phyloP scores from a whole-genome alignment of 2,329 filamentous ascomycete genomes.

The Trichoderma simmonsii region DNA sequence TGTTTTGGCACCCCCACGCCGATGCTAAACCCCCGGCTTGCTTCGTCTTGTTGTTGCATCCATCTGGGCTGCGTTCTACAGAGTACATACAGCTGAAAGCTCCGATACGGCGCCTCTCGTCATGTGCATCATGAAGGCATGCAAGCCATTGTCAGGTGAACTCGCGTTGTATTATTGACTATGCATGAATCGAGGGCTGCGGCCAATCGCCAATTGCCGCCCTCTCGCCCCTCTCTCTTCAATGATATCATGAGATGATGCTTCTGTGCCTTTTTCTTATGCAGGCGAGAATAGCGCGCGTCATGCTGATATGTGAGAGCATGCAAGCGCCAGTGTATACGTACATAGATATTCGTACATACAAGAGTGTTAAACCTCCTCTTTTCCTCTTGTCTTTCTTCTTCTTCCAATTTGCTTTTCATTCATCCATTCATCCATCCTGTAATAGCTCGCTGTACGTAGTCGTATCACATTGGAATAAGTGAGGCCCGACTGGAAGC shows the following conservation, averaged over 20 bases:
- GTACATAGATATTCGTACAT: not conserved
- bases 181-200: not conserved
- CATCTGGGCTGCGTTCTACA: not conserved
- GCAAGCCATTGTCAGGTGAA: slow-evolving; percentile 8
- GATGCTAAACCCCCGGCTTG: not conserved
- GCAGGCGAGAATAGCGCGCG: not conserved
- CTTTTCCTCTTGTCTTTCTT: not conserved
- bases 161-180: not conserved
- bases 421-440: not conserved
- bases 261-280: not conserved
- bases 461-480: not conserved
- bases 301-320: not conserved
- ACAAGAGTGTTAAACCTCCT: not conserved
- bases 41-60: not conserved
- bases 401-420: not conserved
- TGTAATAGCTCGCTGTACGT: not conserved
- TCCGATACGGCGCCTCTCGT: slow-evolving; percentile 23
- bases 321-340: not conserved
- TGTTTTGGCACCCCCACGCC: not conserved
- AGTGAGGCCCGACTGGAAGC: not conserved
- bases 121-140: not conserved
- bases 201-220: not conserved
- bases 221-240: not conserved
- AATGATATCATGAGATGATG: not conserved
- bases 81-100: slow-evolving; percentile 17